phyloP scores from a whole-genome alignment of 2,329 filamentous ascomycete genomes.

The Phyllosticta capitalensis region DNA sequence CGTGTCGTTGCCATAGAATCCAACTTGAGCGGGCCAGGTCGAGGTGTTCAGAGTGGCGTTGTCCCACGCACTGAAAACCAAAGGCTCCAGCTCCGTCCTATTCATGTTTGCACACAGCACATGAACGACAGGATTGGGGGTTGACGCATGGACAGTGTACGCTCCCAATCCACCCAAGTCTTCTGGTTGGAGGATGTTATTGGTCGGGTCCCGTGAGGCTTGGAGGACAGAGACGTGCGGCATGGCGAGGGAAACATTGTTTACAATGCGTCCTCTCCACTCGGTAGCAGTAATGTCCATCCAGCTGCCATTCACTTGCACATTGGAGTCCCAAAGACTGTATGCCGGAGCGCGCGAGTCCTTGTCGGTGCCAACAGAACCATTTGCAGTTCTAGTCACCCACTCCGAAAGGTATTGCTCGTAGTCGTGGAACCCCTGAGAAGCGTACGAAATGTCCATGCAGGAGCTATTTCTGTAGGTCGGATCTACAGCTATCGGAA shows the following conservation, averaged over 20 bases:
- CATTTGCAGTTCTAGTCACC: slow-evolving; percentile 38
- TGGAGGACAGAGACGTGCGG: slow-evolving; percentile 61
- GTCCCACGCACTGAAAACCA: slow-evolving; percentile 57
- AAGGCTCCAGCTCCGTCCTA: slow-evolving; percentile 47
- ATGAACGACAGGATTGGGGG: slow-evolving; percentile 61
- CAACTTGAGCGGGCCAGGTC: slow-evolving; percentile 16
- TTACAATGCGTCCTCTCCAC: slow-evolving; percentile 49
- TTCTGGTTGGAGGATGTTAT: slow-evolving; percentile 59
- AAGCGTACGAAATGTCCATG: slow-evolving; percentile 58
- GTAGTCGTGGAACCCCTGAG: slow-evolving; percentile 61
- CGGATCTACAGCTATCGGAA: slow-evolving; percentile 36
- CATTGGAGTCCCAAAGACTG: slow-evolving; percentile 61
- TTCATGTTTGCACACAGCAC: slow-evolving; percentile 63
- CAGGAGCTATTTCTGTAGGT: slow-evolving; percentile 46
- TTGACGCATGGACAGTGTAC: slow-evolving; percentile 58
- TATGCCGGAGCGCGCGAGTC: slow-evolving; percentile 48
- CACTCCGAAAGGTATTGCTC: slow-evolving; percentile 51
- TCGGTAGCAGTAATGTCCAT: slow-evolving; percentile 51
- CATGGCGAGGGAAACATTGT: slow-evolving; percentile 70
- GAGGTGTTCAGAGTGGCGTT: slow-evolving; percentile 22
- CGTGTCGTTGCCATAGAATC: neutral
- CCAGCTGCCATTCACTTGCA: slow-evolving; percentile 61
- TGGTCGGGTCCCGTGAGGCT: slow-evolving; percentile 52
- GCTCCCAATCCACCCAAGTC: slow-evolving; percentile 54
- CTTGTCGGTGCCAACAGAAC: slow-evolving; percentile 36